Evolutionary conservation across 2,329 filamentous ascomycete genomes (phyloP).

Genomic region (Colletotrichum musae): DNA sequence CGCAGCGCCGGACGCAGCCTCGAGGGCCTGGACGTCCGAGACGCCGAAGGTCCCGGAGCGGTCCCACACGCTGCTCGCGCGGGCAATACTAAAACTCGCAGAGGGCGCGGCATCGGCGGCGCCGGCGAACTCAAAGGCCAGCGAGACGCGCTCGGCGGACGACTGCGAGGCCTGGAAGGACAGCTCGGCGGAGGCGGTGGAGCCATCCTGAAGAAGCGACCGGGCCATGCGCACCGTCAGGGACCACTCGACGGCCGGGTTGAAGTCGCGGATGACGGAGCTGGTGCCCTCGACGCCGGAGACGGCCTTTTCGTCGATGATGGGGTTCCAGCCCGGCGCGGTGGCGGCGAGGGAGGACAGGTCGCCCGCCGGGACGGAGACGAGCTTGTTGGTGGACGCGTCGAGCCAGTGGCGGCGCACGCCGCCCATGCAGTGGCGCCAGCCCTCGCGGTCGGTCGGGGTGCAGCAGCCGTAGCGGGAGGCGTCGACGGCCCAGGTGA

Average conservation of each 20-base stretch:
- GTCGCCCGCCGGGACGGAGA: conserved; percentile 39
- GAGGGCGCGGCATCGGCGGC: conserved; percentile 43
- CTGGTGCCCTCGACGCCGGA: conserved; percentile 32
- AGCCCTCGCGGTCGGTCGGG: conserved; percentile 50
- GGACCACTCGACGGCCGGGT: conserved; percentile 41
- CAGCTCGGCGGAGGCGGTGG: conserved; percentile 44
- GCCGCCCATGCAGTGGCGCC: conserved; percentile 46
- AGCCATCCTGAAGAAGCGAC: conserved; percentile 33
- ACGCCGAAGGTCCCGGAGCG: conserved; percentile 28
- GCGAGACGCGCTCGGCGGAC: conserved; percentile 26
- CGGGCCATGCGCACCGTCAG: conserved; percentile 39
- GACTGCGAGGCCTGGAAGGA: conserved; percentile 48
- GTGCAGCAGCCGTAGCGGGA: conserved; percentile 49
- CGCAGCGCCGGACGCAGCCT: conserved; percentile 32
- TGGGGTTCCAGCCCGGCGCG: conserved; percentile 41
- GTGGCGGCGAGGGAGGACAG: conserved; percentile 31
- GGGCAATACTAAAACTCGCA: conserved; percentile 48
- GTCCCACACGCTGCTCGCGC: conserved; percentile 44
- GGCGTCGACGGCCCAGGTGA: conserved; percentile 55
- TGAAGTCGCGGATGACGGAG: conserved; percentile 37
- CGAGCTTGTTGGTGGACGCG: conserved; percentile 32
- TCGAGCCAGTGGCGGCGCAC: conserved; percentile 42
- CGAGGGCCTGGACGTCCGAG: conserved; percentile 30
- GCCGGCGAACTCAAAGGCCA: conserved; percentile 46
- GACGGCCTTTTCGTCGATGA: conserved; percentile 33